Evolutionary conservation across 768 basidiomycete genomes (phyloP).

Genomic region (Suillus subluteus): DNA sequence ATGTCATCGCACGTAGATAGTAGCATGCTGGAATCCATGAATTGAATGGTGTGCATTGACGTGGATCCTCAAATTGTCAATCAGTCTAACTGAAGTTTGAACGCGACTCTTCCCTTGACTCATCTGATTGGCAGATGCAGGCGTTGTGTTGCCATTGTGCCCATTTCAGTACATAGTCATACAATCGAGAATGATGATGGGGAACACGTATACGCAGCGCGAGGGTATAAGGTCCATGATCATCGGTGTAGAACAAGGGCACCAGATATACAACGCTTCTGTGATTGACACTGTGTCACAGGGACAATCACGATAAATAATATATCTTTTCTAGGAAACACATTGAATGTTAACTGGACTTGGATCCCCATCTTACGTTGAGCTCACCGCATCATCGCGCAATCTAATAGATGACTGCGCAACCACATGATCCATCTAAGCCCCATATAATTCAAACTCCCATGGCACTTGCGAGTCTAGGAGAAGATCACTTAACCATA

Average conservation of each 20-base stretch:
- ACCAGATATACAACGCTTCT: neutral
- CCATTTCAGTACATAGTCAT: neutral
- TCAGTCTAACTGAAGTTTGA: too few relatives aligned
- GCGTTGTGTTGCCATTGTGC: too few relatives aligned
- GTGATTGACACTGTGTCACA: neutral
- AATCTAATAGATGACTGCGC: neutral
- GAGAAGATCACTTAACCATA: conserved; percentile 71
- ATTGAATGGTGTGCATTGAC: too few relatives aligned
- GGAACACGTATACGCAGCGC: too few relatives aligned
- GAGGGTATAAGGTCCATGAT: neutral
- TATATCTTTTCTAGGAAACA: neutral
- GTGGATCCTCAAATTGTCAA: too few relatives aligned
- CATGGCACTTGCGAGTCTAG: conserved; percentile 56
- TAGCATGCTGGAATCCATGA: too few relatives aligned
- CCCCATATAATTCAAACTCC: conserved; percentile 74
- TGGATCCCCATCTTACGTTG: conserved; percentile 17
- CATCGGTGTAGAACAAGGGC: neutral
- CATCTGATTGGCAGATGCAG: too few relatives aligned
- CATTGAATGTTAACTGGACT: neutral
- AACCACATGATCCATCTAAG: conserved; percentile 27
- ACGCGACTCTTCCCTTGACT: too few relatives aligned
- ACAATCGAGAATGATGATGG: neutral
- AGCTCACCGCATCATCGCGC: neutral
- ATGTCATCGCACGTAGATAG: too few relatives aligned
- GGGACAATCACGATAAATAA: neutral